Evolutionary conservation across 106 monocot species (phyloP).

Genomic region (Posidonia australis): DNA sequence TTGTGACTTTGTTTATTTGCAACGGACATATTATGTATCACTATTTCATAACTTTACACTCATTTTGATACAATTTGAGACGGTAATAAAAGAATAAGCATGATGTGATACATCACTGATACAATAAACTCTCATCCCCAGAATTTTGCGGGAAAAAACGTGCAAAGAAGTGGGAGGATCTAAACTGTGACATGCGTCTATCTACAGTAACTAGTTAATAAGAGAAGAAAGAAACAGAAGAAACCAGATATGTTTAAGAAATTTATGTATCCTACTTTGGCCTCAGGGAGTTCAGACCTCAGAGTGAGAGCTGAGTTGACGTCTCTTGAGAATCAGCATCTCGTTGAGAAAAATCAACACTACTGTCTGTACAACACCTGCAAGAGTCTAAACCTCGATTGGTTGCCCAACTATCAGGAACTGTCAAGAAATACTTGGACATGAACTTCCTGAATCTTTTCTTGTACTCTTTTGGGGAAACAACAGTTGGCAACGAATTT

Average conservation of each 20-base stretch:
- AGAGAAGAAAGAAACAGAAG: background rate
- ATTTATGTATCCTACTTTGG: background rate
- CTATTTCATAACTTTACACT: background rate
- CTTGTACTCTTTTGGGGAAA: slow-evolving; percentile 95
- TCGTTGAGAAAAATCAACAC: slow-evolving; percentile 2
- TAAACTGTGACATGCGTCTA: slow-evolving; percentile 2
- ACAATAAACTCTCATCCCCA: slow-evolving; percentile 16
- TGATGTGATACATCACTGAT: background rate
- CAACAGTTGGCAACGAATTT: slow-evolving; percentile 71
- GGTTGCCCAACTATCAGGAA: slow-evolving; percentile 61
- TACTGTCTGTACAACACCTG: slow-evolving; percentile 14
- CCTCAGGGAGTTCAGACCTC: background rate
- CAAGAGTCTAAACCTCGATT: slow-evolving; percentile 14
- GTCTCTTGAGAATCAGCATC: slow-evolving; percentile 7
- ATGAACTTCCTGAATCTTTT: slow-evolving; percentile 92
- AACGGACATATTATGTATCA: background rate
- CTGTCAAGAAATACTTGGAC: slow-evolving; percentile 61
- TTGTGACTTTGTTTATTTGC: background rate
- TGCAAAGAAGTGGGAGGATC: slow-evolving; percentile 34
- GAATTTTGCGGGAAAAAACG: slow-evolving; percentile 48
- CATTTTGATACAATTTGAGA: background rate
- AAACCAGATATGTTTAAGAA: background rate
- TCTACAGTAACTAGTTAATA: background rate
- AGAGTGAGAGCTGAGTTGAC: slow-evolving; percentile 5
- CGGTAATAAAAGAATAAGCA: background rate